Percentiles rank a stretch among this genome's conserved stretches.
Conservation (phyloP, 1,284 basidiomycete genomes). For the Ganoderma meredithae region DNA sequence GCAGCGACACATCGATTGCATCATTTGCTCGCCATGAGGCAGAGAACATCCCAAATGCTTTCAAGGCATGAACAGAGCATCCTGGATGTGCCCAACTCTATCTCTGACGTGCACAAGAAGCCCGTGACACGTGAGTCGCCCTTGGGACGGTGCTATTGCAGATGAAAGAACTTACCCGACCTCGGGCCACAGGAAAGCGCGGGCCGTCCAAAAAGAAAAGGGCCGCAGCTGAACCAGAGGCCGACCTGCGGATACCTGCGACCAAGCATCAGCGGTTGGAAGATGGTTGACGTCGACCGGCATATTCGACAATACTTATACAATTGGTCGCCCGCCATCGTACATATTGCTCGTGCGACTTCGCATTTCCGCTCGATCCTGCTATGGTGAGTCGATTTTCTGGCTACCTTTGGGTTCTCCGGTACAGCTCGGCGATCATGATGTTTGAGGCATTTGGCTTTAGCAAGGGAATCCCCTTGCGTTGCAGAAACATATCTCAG, state of each 20-base stretch:
- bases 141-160: background rate
- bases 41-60: slow-evolving; percentile 11
- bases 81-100: slow-evolving; percentile 2
- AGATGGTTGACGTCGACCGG: slow-evolving; percentile 6
- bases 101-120: background rate
- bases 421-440: slow-evolving; percentile 47
- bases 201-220: slow-evolving; percentile 32
- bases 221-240: background rate
- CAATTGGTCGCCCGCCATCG: background rate
- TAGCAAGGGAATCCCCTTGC: slow-evolving; percentile 65
- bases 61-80: slow-evolving; percentile 25
- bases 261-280: slow-evolving; percentile 15
- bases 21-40: slow-evolving; percentile 11
- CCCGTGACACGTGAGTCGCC: slow-evolving; percentile 25
- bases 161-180: too few species aligned
- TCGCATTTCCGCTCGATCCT: background rate
- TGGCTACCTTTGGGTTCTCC: background rate
- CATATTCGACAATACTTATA: background rate
- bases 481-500: slow-evolving; percentile 69
- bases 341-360: background rate
- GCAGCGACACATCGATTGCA: slow-evolving; percentile 28
- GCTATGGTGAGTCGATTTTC: slow-evolving; percentile 19
- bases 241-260: background rate
- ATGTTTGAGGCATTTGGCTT: slow-evolving; percentile 96
- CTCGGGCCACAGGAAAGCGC: slow-evolving; percentile 21